These are phyloP conservation scores for Lophiostoma macrostomum DNA, from an alignment of 495 filamentous ascomycete genomes.

Conservation along the genomic window DNA sequence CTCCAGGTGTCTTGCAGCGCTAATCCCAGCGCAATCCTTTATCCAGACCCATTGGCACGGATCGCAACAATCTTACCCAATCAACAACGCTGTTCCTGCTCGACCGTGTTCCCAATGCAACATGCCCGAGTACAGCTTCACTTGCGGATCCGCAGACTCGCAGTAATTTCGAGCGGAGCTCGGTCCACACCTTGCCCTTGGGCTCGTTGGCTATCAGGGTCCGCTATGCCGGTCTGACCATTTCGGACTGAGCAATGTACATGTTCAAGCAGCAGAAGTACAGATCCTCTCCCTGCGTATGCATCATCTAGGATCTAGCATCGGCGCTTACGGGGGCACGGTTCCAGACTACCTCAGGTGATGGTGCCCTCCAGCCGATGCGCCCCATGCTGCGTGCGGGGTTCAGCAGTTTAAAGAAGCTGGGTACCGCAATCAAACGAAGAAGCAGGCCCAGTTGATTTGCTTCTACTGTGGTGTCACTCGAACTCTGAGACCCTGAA, in stretches of 20 bases:
- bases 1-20: background rate
- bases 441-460: slow-evolving; percentile 14
- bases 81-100: slow-evolving; percentile 3
- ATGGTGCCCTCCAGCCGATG: slow-evolving; percentile 16
- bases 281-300: slow-evolving; percentile 17
- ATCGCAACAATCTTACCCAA: slow-evolving; percentile 12
- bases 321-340: slow-evolving; percentile 13
- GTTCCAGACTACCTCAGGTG: slow-evolving; percentile 19
- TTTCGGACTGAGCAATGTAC: slow-evolving; percentile 3
- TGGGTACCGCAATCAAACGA: slow-evolving; percentile 14
- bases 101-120: background rate
- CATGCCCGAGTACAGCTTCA: background rate
- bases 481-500: background rate
- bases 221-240: background rate
- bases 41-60: slow-evolving; percentile 16
- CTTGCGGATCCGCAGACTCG: slow-evolving; percentile 26
- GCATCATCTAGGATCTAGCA: slow-evolving; percentile 15
- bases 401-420: slow-evolving; percentile 14
- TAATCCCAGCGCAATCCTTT: slow-evolving; percentile 16
- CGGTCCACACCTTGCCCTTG: background rate
- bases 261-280: slow-evolving; percentile 10
- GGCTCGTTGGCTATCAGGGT: background rate
- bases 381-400: slow-evolving; percentile 17
- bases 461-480: slow-evolving; percentile 17
- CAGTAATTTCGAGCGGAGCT: slow-evolving; percentile 4